Evolutionary conservation across 495 filamentous ascomycete genomes (phyloP).

Genomic region (Diplogelasinospora grovesii): DNA sequence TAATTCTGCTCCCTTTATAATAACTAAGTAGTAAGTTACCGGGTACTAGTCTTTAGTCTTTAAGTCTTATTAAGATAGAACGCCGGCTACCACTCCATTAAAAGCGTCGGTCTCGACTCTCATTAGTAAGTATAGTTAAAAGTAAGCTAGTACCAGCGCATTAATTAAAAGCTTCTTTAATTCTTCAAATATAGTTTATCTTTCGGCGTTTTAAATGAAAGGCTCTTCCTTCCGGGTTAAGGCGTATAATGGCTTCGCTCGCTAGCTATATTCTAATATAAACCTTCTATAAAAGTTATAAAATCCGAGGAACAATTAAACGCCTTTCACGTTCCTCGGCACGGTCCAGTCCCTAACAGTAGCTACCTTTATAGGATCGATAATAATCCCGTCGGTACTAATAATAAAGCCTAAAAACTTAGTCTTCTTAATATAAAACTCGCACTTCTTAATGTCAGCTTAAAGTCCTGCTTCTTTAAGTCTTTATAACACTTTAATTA

Average conservation of each 20-base stretch:
- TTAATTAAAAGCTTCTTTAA: not conserved
- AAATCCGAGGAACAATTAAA: conserved; percentile 6
- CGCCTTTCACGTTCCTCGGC: not conserved
- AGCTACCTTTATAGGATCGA: not conserved
- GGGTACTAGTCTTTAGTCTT: conserved; percentile 2
- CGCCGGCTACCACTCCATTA: not conserved
- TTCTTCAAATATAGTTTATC: not conserved
- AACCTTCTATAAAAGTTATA: conserved; percentile 8
- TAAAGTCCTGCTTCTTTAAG: conserved; percentile 13
- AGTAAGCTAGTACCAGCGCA: not conserved
- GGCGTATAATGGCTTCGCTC: conserved; percentile 1
- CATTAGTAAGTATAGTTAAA: too few species aligned
- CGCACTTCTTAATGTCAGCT: conserved; percentile 22
- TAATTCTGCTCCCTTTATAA: not conserved
- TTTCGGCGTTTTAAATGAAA: not conserved
- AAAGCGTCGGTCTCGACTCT: not conserved
- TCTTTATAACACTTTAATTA: conserved; percentile 5
- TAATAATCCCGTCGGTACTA: not conserved
- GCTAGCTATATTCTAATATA: conserved; percentile 1
- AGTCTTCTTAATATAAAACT: conserved; percentile 19
- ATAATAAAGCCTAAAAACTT: conserved; percentile 24
- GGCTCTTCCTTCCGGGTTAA: conserved; percentile 1
- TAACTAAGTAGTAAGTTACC: not conserved
- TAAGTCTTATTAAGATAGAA: not conserved
- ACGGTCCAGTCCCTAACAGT: not conserved